Base-by-base conservation (phyloP, 164 flowering plant species). In the Liquidambar formosana region DNA sequence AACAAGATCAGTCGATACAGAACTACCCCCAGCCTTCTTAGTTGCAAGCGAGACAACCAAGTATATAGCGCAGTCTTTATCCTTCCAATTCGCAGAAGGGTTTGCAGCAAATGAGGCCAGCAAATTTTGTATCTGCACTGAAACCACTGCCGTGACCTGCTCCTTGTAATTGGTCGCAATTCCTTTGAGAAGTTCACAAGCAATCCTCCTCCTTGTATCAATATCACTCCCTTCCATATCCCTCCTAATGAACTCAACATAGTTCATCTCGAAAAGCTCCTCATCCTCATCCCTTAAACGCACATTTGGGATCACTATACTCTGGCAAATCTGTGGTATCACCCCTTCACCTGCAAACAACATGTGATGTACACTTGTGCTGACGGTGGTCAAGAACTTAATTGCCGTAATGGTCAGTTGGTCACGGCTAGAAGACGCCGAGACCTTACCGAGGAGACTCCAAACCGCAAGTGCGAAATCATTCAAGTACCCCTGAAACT, bases 221-320 rank as follows among this genome's bases (percentile, higher is more conserved):
- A 88, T 74, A 80, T 93, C 97, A 76, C 97, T 95, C 43, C 97
- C 99, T 71, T 93, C 98, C 82, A 91, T 91, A 68, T 93, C 98
- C 69, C 97, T 88, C 76, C 96, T 79, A 64, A 91, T 83, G 57
- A 89, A 95, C 82, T 93, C 99, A 21, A 93, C 85, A 80, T 85
- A 86, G 67, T 95, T 91, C 89, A 91, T 86, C 71, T 91, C 98
- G 75, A 95, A 93, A 0, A 93, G 83, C 80, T 93, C 98, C 76
- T 93, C 97, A 61, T 93, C 99, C 75, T 93, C 99, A 44, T 93
- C 97, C 74, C 98, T 82, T 58, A 93, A 64, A 72, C 83, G 75
- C 46, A 93, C 94, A 81, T 95, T 93, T 0, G 98, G 98, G 53
- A 95, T 85, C 67, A 95, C 97, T 70, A 95, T 86, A 59, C 86